phyloP scores from a whole-genome alignment of 1,284 basidiomycete genomes.

The Ganoderma meredithae region DNA sequence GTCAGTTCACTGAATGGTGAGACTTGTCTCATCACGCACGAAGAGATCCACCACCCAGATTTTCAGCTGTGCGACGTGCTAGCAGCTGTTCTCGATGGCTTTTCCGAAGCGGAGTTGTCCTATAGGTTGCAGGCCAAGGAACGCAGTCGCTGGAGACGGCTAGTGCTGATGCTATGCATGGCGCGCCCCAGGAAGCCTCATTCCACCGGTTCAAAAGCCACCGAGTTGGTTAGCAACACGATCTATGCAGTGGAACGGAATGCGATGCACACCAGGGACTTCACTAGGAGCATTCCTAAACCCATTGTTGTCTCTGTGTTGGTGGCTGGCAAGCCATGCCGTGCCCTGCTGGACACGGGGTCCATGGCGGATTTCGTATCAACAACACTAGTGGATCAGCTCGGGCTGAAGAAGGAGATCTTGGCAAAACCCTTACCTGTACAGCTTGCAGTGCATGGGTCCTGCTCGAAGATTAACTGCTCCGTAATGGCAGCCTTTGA shows the following conservation, averaged over 20 bases:
- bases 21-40: too few relatives aligned
- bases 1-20: too few relatives aligned
- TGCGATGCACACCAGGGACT: conserved; percentile 38
- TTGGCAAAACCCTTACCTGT: conserved; percentile 21
- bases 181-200: too few relatives aligned
- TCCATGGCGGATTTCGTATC: neutral
- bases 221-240: too few relatives aligned
- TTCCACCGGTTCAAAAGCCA: too few relatives aligned
- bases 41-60: too few relatives aligned
- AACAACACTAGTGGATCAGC: conserved; percentile 15
- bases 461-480: conserved; percentile 10
- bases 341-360: conserved; percentile 20
- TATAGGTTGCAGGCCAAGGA: too few relatives aligned
- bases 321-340: neutral
- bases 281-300: conserved; percentile 7
- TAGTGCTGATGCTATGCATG: too few relatives aligned
- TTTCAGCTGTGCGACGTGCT: too few relatives aligned
- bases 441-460: conserved; percentile 20
- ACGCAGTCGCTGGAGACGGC: too few relatives aligned
- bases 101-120: too few relatives aligned
- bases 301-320: conserved; percentile 4
- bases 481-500: neutral
- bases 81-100: too few relatives aligned
- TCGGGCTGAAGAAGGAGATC: neutral
- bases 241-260: conserved; percentile 32